phyloP scores from a whole-genome alignment of 192 early-diverging fungal species.

The Umbelopsis vinacea region DNA sequence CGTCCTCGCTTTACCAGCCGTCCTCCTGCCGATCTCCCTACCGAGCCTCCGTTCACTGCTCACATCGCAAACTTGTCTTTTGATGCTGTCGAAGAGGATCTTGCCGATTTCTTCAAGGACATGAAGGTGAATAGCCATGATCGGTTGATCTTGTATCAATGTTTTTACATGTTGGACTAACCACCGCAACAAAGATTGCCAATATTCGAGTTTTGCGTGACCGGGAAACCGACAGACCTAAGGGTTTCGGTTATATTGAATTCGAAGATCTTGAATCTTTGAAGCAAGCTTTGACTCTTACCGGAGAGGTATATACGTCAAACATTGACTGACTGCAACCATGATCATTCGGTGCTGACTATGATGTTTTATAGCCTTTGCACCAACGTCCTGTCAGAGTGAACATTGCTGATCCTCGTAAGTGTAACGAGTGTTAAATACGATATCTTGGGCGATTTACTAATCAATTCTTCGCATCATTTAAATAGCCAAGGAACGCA shows the following conservation, averaged over 20 bases:
- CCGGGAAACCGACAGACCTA: constrained; percentile 75
- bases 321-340: neutral
- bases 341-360: neutral
- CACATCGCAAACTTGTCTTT: constrained; percentile 92
- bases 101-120: constrained; percentile 75
- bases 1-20: constrained; percentile 38
- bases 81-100: constrained; percentile 75
- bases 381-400: constrained; percentile 77
- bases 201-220: constrained; percentile 84
- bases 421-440: constrained; percentile 30
- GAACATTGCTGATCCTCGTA: constrained; percentile 88
- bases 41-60: constrained; percentile 85
- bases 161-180: constrained; percentile 18
- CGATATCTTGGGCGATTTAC: neutral
- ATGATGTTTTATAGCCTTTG: constrained; percentile 50
- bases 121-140: constrained; percentile 55
- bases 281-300: constrained; percentile 73
- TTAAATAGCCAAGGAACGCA: constrained; percentile 45
- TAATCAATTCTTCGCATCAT: constrained; percentile 1
- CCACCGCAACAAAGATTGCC: constrained; percentile 55
- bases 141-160: neutral
- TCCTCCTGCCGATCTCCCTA: constrained; percentile 71
- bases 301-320: constrained; percentile 49
- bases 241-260: constrained; percentile 97
- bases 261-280: constrained; percentile 87